Evolutionary conservation across 768 basidiomycete genomes (phyloP).

Genomic region (Exsudoporus frostii): DNA sequence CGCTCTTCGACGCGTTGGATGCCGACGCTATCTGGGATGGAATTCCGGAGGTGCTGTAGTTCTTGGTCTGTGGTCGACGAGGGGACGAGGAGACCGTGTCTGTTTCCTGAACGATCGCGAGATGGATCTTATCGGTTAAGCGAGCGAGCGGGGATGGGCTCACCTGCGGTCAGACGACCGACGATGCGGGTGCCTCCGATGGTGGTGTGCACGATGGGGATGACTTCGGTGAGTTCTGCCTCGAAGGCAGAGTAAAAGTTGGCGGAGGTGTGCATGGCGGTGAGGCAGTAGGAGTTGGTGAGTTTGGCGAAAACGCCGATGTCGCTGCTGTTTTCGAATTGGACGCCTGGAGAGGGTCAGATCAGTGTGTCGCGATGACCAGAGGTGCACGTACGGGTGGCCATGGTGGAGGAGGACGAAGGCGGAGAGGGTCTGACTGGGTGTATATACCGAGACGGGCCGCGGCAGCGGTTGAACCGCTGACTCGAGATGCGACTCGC

Average conservation of each 20-base stretch:
- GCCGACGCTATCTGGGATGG: constrained; percentile 88
- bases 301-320: constrained; percentile 97
- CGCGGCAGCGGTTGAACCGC: not conserved
- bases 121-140: not conserved
- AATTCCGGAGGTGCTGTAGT: constrained; percentile 94
- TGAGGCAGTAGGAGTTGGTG: constrained; percentile 97
- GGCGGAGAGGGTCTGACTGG: not conserved
- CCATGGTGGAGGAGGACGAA: constrained; percentile 41
- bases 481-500: constrained; percentile 14
- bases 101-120: constrained; percentile 62
- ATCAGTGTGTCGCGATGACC: not conserved
- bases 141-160: not conserved
- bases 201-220: constrained; percentile 94
- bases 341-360: constrained; percentile 55
- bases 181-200: constrained; percentile 94
- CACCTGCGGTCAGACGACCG: constrained; percentile 89
- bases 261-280: constrained; percentile 88
- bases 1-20: constrained; percentile 98
- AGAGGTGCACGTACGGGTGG: constrained; percentile 53
- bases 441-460: not conserved
- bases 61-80: constrained; percentile 97
- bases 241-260: constrained; percentile 99
- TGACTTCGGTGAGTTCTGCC: constrained; percentile 86
- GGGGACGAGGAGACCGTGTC: constrained; percentile 95
- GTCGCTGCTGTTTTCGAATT: constrained; percentile 93